phyloP scores from a whole-genome alignment of 176 grass and related monocot species.

The Ensete glaucum region DNA sequence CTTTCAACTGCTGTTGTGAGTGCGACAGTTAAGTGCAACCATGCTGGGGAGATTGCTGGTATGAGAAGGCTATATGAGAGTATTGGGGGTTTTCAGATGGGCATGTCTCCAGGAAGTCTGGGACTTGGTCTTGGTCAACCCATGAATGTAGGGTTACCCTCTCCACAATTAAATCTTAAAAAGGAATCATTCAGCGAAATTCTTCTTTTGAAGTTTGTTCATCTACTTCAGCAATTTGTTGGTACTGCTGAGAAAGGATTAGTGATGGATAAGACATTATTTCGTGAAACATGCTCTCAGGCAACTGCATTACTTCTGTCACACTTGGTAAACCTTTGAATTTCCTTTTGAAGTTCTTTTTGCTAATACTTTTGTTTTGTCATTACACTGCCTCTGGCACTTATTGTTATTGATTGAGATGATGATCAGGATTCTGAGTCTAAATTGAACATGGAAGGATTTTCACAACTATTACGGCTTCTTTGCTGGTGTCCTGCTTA shows the following conservation, averaged over 20 bases:
- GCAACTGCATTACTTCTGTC: conserved; percentile 93
- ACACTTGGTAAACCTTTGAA: conserved; percentile 55
- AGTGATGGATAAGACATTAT: conserved; percentile 71
- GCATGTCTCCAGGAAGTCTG: conserved; percentile 35
- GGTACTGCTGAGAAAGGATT: conserved; percentile 74
- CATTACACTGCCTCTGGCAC: conserved; percentile 16
- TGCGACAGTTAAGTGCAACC: conserved; percentile 93
- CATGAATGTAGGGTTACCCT: conserved; percentile 9
- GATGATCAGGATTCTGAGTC: conserved; percentile 54
- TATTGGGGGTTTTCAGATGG: conserved; percentile 85
- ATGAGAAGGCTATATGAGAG: conserved; percentile 96
- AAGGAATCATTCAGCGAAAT: conserved; percentile 84
- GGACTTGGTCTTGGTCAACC: conserved; percentile 27
- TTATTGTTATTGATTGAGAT: conserved; percentile 19
- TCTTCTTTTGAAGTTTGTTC: conserved; percentile 83
- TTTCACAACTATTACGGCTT: conserved; percentile 91
- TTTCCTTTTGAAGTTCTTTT: not conserved
- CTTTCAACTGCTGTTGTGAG: conserved; percentile 95
- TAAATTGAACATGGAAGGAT: conserved; percentile 74
- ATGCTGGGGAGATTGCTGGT: conserved; percentile 95
- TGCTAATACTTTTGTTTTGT: not conserved
- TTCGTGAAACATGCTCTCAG: conserved; percentile 97
- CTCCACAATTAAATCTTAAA: conserved; percentile 29
- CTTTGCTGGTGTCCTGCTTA: conserved; percentile 99
- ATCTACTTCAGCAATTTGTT: conserved; percentile 86